phyloP scores from a whole-genome alignment of 164 flowering plant species.

The Kingdonia uniflora region DNA sequence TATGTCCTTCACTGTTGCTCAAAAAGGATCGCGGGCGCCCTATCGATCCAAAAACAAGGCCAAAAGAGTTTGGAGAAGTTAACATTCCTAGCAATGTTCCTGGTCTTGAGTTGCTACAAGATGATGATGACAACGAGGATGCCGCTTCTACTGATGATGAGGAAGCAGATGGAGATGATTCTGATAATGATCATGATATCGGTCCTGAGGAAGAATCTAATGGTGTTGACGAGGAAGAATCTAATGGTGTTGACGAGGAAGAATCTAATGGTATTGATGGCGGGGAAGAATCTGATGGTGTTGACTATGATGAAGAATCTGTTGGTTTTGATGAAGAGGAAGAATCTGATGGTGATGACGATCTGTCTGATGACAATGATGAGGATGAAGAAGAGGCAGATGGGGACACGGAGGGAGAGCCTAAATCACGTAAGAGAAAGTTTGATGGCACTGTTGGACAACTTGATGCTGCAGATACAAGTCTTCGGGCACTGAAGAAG shows the following conservation, averaged over 20 bases:
- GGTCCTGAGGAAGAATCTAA: slow-evolving; percentile 11
- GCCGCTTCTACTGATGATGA: slow-evolving; percentile 22
- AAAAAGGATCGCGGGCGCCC: slow-evolving; percentile 95
- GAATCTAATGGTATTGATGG: slow-evolving; percentile 13
- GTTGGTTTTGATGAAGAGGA: slow-evolving; percentile 5
- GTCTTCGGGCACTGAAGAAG: slow-evolving; percentile 75
- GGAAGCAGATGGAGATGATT: slow-evolving; percentile 22
- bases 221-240: slow-evolving; percentile 11
- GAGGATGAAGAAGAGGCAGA: slow-evolving; percentile 16
- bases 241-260: slow-evolving; percentile 14
- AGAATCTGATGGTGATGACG: slow-evolving; percentile 9
- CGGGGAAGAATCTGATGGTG: slow-evolving; percentile 9
- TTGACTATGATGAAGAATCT: slow-evolving; percentile 10
- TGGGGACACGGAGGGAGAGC: slow-evolving; percentile 10
- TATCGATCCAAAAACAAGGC: slow-evolving; percentile 66
- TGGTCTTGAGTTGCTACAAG: slow-evolving; percentile 55
- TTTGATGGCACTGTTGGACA: slow-evolving; percentile 41
- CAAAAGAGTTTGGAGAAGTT: slow-evolving; percentile 84
- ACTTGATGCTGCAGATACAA: slow-evolving; percentile 46
- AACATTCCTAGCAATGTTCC: slow-evolving; percentile 51
- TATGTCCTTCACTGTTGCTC: slow-evolving; percentile 73
- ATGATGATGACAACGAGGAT: slow-evolving; percentile 17
- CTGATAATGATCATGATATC: slow-evolving; percentile 8
- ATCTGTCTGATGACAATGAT: slow-evolving; percentile 13
- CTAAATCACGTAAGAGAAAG: slow-evolving; percentile 54